phyloP scores from a whole-genome alignment of 345 rosid genomes.

The Syzygium aqueum region DNA sequence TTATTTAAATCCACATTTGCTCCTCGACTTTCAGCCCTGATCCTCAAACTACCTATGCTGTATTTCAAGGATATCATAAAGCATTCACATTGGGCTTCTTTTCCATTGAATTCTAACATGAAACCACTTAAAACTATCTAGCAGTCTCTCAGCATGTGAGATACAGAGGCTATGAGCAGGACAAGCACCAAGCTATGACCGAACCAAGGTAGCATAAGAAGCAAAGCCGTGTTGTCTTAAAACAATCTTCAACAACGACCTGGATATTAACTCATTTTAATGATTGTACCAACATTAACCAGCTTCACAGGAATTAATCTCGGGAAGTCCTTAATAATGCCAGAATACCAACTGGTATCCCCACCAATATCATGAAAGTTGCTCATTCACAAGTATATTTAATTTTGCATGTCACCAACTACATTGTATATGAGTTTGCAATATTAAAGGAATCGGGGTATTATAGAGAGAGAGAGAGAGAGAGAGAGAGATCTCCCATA shows the following conservation, averaged over 20 bases:
- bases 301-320: background rate
- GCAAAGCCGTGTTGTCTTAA: background rate
- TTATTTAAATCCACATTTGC: background rate
- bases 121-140: background rate
- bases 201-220: background rate
- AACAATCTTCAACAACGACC: background rate
- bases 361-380: background rate
- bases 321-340: background rate
- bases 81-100: background rate
- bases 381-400: background rate
- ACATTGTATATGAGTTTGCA: background rate
- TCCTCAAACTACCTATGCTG: background rate
- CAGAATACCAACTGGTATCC: background rate
- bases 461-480: background rate
- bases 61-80: background rate
- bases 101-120: background rate
- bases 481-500: conserved; percentile 8
- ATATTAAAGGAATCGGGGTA: background rate
- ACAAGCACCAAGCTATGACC: background rate
- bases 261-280: background rate
- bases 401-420: background rate
- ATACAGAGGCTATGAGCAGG: background rate
- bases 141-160: background rate
- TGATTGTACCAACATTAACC: background rate
- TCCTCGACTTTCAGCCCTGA: background rate